A percentile compares a stretch with the other conserved stretches of the same genome.
Conservation (phyloP, 805 yeast genomes). For the Suhomyces emberorum region DNA sequence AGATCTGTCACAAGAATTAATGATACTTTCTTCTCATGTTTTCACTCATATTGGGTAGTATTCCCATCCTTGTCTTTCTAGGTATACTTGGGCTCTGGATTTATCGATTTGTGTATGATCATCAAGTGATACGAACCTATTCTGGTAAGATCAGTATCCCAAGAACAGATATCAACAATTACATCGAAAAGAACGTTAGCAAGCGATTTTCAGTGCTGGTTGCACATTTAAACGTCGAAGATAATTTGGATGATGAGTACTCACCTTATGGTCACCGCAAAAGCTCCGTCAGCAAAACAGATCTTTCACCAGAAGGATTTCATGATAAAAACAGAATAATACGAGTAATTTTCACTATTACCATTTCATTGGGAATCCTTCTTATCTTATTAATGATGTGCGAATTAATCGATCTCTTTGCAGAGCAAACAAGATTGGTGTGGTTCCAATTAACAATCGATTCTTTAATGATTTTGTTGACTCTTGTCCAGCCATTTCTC, state of each 20-base stretch:
- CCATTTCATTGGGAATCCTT: constrained; percentile 29
- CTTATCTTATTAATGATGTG: constrained; percentile 34
- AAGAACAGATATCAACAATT: constrained; percentile 25
- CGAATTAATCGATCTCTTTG: constrained; percentile 27
- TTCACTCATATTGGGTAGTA: constrained; percentile 5
- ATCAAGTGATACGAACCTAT: constrained; percentile 23
- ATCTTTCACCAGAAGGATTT: neutral
- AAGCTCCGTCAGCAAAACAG: neutral
- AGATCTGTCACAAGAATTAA: too few relatives aligned
- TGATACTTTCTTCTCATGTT: too few relatives aligned
- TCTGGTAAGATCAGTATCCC: constrained; percentile 15
- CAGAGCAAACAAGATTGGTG: constrained; percentile 22
- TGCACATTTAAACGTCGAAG: constrained; percentile 14
- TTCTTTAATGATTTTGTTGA: constrained; percentile 35
- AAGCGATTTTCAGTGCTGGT: constrained; percentile 13
- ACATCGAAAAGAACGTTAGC: constrained; percentile 15
- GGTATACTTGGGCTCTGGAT: constrained; percentile 15
- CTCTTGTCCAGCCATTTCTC: constrained; percentile 44
- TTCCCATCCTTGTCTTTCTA: constrained; percentile 15
- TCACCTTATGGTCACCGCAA: neutral
- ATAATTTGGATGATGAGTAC: constrained; percentile 11
- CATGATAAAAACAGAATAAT: constrained; percentile 7
- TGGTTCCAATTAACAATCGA: constrained; percentile 41
- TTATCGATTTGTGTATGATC: constrained; percentile 21
- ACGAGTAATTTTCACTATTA: constrained; percentile 26